Base-by-base conservation (phyloP, 2,329 filamentous ascomycete genomes). In the Gyromitra esculenta region DNA sequence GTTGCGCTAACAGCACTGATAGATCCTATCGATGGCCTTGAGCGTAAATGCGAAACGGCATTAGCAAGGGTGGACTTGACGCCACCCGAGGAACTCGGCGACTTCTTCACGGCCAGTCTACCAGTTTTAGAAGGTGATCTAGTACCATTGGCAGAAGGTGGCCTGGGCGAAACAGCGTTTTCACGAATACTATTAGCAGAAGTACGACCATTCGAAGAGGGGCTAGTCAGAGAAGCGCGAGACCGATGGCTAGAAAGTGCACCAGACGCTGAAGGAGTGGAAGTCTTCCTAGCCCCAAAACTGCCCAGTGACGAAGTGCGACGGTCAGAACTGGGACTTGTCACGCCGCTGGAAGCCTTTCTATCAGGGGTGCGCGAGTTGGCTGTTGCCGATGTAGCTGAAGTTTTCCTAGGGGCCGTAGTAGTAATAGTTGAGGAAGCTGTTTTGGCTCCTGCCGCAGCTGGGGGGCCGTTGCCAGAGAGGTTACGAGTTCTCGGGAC, bases 281-380 rank as follows among this genome's bases (percentile, higher is more conserved):
- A 41, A 9, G 73, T 15, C 11, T 71, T 79, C 57, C 64, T 69
- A 25, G 48, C 9, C 45, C 13, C 39, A 56, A 56, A 39, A 13
- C 37, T 35, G 50, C 41, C 15, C 9, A 66, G 4, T 5, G 56
- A 39, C 6, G 75, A 67, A 11, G 63, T 31, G 11, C 71, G 72
- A 43, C 75, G 70, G 25, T 77, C 75, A 59, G 72, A 54, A 25
- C 35, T 70, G 15, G 75, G 75, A 41, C 75, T 77, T n/a, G 71
- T 45, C 1, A 52, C 66, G 13, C 63, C 76, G 37, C 62, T 67
- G 0, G 57, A 56, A 59, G 68, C 48, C 41, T 74, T 77, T 65
- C 62, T 77, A 5, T 78, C 77, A 9, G 60, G 75, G 21, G 73
- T 60, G 8, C 67, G 60, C 21, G 48, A 25, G 21, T 39, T 56